Evolutionary conservation across 768 basidiomycete species (phyloP).

Genomic region (Suillus discolor): DNA sequence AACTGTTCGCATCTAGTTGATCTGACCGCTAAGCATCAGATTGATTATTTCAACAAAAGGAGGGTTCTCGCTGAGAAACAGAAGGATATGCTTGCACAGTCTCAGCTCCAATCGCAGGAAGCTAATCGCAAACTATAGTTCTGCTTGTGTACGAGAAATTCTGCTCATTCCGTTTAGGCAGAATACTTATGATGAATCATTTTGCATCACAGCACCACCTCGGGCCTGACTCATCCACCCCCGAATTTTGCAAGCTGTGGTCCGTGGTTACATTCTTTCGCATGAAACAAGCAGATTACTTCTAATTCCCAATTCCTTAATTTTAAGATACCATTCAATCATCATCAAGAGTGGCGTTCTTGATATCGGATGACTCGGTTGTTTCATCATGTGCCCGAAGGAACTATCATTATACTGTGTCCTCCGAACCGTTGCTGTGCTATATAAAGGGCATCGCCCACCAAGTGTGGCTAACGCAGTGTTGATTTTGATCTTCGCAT

Average conservation of each 20-base stretch:
- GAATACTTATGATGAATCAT: conserved; percentile 2
- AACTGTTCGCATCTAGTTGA: conserved; percentile 4
- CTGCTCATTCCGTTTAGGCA: not conserved
- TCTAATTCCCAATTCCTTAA: not conserved
- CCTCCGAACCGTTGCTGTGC: not conserved
- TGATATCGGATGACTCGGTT: not conserved
- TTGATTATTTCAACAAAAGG: conserved; percentile 94
- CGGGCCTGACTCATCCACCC: not conserved
- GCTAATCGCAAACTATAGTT: conserved; percentile 22
- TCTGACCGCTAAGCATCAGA: conserved; percentile 45
- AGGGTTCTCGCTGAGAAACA: conserved; percentile 81
- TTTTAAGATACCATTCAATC: not conserved
- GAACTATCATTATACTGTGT: not conserved
- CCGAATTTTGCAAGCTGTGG: not conserved
- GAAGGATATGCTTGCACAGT: conserved; percentile 63
- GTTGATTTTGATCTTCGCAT: conserved; percentile 2
- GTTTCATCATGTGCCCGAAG: not conserved
- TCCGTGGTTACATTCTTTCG: not conserved
- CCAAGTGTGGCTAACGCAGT: not conserved
- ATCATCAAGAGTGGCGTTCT: not conserved
- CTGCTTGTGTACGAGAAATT: not conserved
- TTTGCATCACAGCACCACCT: not conserved
- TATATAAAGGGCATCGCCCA: not conserved
- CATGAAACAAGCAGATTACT: not conserved
- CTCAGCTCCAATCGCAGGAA: conserved; percentile 38